Evolutionary conservation across 2,329 filamentous ascomycete species (phyloP).

Genomic region (Fusarium bulbicola): DNA sequence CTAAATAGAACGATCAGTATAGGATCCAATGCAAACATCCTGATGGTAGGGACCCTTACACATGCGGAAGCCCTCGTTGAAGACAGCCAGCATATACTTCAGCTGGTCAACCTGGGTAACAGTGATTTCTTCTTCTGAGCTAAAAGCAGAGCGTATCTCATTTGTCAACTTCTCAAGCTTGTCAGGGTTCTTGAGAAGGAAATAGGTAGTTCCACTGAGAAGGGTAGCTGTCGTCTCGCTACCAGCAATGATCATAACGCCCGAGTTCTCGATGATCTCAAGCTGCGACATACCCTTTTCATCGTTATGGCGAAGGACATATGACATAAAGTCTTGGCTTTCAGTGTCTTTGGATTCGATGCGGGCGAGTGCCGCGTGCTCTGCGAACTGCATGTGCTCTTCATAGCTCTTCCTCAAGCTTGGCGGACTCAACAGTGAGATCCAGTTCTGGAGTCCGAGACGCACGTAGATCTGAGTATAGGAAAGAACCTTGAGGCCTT

Average conservation of each 20-base stretch:
- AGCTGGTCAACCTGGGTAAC: not conserved
- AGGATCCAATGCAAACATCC: accelerated
- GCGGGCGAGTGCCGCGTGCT: not conserved
- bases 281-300: not conserved
- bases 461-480: not conserved
- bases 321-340: constrained; percentile 2
- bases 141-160: not conserved
- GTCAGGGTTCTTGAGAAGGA: not conserved
- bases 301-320: constrained; percentile 8
- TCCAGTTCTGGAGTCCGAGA: not conserved
- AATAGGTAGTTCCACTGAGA: not conserved
- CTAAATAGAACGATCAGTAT: not conserved
- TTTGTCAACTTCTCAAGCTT: not conserved
- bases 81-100: not conserved
- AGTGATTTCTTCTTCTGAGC: not conserved
- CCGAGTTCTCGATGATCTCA: constrained; percentile 1
- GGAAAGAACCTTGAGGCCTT: not conserved
- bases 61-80: not conserved
- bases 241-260: not conserved
- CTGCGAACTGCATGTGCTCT: not conserved
- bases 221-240: constrained; percentile 3
- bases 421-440: not conserved
- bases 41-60: not conserved
- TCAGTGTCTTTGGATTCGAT: not conserved
- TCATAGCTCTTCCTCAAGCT: not conserved